These are phyloP conservation scores for Backusella morwellensis DNA, from an alignment of 192 early-diverging fungal genomes.

Conservation along the genomic window DNA sequence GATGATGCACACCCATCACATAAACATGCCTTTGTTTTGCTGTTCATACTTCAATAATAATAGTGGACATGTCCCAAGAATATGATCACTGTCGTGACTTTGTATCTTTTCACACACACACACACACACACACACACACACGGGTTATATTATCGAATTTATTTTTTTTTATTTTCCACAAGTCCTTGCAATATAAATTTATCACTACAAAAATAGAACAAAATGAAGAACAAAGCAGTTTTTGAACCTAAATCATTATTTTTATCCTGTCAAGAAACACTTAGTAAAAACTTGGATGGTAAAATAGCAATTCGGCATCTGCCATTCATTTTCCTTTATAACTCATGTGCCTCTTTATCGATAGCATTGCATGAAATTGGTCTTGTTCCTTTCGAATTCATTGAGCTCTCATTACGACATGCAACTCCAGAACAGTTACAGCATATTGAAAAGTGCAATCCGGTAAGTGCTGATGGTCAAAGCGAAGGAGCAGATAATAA, in stretches of 20 bases:
- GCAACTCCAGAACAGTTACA: conserved; percentile 9
- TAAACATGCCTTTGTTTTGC: no score
- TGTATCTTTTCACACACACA: not conserved
- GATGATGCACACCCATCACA: no score
- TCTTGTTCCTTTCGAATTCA: conserved; percentile 1
- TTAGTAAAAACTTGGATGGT: not conserved
- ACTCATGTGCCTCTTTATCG: not conserved
- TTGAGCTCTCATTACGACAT: not conserved
- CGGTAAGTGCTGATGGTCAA: not conserved
- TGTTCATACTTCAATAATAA: no score
- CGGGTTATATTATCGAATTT: not conserved
- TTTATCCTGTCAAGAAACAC: not conserved
- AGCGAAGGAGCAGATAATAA: not conserved
- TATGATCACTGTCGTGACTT: not conserved
- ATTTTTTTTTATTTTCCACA: not conserved
- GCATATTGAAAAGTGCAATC: conserved; percentile 12
- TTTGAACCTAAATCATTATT: not conserved
- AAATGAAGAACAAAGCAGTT: not conserved
- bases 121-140: no score
- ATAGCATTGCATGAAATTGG: conserved; percentile 11
- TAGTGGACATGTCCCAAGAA: not conserved
- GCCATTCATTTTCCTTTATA: not conserved
- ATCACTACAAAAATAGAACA: no score
- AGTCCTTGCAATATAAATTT: not conserved
- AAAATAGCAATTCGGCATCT: not conserved